Evolutionary conservation across 495 filamentous ascomycete species (phyloP).

Genomic region (Penicillium macrosclerotiorum): DNA sequence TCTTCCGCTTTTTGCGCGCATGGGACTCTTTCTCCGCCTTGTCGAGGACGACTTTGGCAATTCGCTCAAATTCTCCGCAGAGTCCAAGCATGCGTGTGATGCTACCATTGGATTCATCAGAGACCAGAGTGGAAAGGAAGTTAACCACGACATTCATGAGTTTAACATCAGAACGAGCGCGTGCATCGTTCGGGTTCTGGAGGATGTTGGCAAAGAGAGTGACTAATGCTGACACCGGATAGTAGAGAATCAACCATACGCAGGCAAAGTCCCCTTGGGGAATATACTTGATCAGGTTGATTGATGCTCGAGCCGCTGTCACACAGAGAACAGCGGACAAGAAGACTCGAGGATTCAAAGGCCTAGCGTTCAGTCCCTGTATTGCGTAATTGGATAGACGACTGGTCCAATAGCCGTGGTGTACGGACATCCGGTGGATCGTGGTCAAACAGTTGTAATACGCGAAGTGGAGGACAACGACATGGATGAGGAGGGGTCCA

Average conservation of each 20-base stretch:
- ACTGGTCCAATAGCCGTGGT: conserved; percentile 98
- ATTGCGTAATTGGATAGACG: conserved; percentile 93
- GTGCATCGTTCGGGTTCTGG: conserved; percentile 88
- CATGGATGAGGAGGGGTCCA: conserved; percentile 84
- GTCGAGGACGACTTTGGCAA: conserved; percentile 88
- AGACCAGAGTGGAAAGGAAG: conserved; percentile 77
- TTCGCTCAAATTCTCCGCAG: conserved; percentile 92
- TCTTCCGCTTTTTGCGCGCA: conserved; percentile 76
- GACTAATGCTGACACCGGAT: conserved; percentile 91
- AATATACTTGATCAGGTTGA: conserved; percentile 92
- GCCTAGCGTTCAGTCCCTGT: conserved; percentile 83
- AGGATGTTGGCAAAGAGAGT: conserved; percentile 96
- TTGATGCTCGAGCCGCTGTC: conserved; percentile 86
- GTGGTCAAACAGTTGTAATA: conserved; percentile 98
- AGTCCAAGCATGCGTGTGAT: conserved; percentile 91
- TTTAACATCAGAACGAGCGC: conserved; percentile 82
- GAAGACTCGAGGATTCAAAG: conserved; percentile 91
- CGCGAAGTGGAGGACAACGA: conserved; percentile 90
- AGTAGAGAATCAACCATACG: conserved; percentile 97
- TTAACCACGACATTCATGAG: conserved; percentile 91
- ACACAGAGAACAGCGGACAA: conserved; percentile 92
- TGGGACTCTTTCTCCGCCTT: conserved; percentile 80
- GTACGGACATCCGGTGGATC: conserved; percentile 96
- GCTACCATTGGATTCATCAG: conserved; percentile 74
- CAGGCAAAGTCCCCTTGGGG: conserved; percentile 92